phyloP scores from a whole-genome alignment of 2,329 filamentous ascomycete genomes.

The Grosmannia serpens region DNA sequence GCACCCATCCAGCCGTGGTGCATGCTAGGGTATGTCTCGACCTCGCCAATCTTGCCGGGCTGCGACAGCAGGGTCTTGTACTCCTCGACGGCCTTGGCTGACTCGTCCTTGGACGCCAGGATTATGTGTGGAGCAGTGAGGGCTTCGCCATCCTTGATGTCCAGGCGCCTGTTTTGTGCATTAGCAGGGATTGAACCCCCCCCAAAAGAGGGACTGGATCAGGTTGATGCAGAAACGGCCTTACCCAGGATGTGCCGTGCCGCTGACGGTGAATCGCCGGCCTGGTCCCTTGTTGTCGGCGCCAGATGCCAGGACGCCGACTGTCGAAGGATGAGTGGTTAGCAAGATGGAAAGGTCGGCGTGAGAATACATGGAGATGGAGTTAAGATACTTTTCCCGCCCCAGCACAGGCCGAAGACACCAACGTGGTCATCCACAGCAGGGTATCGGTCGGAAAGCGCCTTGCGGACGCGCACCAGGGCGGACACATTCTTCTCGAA shows the following conservation, averaged over 20 bases:
- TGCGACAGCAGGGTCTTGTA: conserved; percentile 30
- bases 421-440: conserved; percentile 28
- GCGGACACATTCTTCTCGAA: conserved; percentile 17
- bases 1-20: conserved; percentile 51
- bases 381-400: conserved; percentile 24
- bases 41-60: conserved; percentile 26
- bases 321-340: background rate
- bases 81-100: conserved; percentile 27
- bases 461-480: conserved; percentile 21
- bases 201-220: background rate
- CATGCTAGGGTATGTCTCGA: conserved; percentile 38
- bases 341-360: background rate
- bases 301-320: conserved; percentile 26
- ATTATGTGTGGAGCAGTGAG: conserved; percentile 35
- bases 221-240: background rate
- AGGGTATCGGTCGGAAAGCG: conserved; percentile 21
- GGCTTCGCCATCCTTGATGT: conserved; percentile 29
- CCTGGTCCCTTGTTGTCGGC: conserved; percentile 22
- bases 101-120: conserved; percentile 38
- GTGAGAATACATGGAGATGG: background rate
- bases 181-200: background rate
- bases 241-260: conserved; percentile 21
- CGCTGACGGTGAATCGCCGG: conserved; percentile 23
- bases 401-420: conserved; percentile 38
- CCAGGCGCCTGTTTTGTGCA: conserved; percentile 16